A percentile compares a stretch with the other conserved stretches of the same genome.
These are phyloP conservation scores for Murraya koenigii DNA, from an alignment of 345 rosid species.

Conservation along the genomic window DNA sequence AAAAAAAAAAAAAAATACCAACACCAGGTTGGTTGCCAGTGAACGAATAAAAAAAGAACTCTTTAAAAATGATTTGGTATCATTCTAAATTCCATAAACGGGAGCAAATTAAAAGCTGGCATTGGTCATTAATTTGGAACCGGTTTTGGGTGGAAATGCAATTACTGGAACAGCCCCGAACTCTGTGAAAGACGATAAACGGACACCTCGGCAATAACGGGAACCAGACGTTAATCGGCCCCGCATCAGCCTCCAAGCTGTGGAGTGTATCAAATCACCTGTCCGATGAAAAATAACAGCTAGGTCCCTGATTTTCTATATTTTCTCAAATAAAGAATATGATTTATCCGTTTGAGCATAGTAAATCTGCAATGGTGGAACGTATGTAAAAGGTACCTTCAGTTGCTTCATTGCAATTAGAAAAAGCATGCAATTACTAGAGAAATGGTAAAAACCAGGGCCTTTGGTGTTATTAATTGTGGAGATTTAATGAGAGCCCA, in stretches of 20 bases:
- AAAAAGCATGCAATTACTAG: too few relatives aligned
- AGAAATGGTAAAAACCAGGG: too few relatives aligned
- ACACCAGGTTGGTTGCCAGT: too few relatives aligned
- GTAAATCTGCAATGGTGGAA: too few relatives aligned
- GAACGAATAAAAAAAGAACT: background rate
- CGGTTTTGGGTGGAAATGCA: background rate
- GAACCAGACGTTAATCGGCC: background rate
- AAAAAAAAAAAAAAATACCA: too few relatives aligned
- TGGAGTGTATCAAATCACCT: background rate
- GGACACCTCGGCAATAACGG: background rate
- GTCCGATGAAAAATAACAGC: background rate
- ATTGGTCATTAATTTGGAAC: background rate
- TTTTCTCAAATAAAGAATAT: background rate
- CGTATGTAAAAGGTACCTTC: too few relatives aligned
- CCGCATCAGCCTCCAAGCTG: background rate
- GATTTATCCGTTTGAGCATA: too few relatives aligned
- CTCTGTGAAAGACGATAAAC: background rate
- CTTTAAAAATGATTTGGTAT: background rate
- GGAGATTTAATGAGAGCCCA: background rate
- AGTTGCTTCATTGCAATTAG: too few relatives aligned
- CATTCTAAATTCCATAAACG: background rate
- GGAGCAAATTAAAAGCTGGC: background rate
- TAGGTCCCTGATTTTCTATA: background rate
- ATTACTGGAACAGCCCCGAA: background rate
- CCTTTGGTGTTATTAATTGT: too few relatives aligned